Base-by-base conservation (phyloP, 495 filamentous ascomycete species). In the Xylaria cubensis region DNA sequence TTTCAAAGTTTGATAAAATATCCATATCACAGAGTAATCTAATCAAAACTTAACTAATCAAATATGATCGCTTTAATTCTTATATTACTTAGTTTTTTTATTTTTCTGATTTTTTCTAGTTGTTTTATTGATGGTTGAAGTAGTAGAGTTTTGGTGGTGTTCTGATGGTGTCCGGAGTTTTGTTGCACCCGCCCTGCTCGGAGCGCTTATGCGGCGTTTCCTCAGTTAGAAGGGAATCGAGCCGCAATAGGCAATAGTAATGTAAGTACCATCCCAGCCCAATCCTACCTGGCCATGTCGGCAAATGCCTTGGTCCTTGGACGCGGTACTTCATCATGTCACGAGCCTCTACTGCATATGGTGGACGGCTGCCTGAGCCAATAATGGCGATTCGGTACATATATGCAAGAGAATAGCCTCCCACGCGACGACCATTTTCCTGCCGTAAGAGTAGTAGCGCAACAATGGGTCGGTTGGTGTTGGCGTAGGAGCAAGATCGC, bases 201-300 rank as follows among this genome's bases (percentile, higher is more conserved):
- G 32, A 67, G 65, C 34, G 65, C 50, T 66, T 65, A 39, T 67
- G 64, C 64, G 46, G 64, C 46, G 29, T 36, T 53, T 67, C 24
- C 29, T 67, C 26, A 34, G 24, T 53, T 56, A n/a, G 17, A 56
- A 29, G 50, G 21, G 34, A 5, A 29, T 67, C 46, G 64, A 46
- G 64, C 64, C 26, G 24, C 26, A 56, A 56, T 34, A 51, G 41
- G 69, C 61, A 71, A 46, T 58, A 13, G 41, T 42, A 42, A 19
- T 24, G 39, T 15, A 24, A 58, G 66, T 26, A 36, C 34, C 61
- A 58, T 48, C 44, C 68, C 34, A 42, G 68, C 42, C 56, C 44
- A 32, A 59, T 63, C 44, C 68, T 24, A 70, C 70, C 70, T 61
- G 19, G 51, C 56, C 63, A 48, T 72, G 70, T 72, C 70, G 70